phyloP scores from a whole-genome alignment of 345 rosid species.

The Nasturtium officinale region DNA sequence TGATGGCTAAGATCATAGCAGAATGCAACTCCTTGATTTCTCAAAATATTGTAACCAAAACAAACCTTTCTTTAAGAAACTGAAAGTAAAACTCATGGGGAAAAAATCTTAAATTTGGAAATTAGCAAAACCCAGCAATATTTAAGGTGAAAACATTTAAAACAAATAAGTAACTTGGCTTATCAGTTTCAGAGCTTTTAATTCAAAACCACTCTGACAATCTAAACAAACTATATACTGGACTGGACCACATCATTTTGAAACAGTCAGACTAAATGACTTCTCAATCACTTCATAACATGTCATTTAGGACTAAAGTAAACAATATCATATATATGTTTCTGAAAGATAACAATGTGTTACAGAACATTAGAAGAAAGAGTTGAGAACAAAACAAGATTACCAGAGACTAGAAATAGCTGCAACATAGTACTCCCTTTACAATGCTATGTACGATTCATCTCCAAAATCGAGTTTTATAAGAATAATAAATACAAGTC shows the following conservation, averaged over 20 bases:
- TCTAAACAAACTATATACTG: neutral
- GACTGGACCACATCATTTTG: slow-evolving; percentile 11
- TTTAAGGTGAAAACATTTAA: neutral
- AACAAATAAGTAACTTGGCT: slow-evolving; percentile 11
- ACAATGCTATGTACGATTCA: neutral
- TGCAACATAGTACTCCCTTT: neutral
- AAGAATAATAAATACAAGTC: neutral
- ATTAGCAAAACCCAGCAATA: neutral
- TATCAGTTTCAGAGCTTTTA: slow-evolving; percentile 1
- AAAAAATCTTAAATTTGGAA: neutral
- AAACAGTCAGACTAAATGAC: neutral
- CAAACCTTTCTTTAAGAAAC: neutral
- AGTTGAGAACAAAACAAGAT: neutral
- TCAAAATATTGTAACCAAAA: slow-evolving; percentile 4
- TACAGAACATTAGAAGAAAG: neutral
- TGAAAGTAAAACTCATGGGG: neutral
- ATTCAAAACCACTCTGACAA: neutral
- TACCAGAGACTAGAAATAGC: slow-evolving; percentile 5
- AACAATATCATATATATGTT: neutral
- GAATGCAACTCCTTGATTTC: neutral
- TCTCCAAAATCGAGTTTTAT: neutral
- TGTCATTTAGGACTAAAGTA: neutral
- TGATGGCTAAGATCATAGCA: neutral
- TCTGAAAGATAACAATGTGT: neutral
- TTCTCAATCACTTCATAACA: neutral